A percentile compares a stretch with the other conserved stretches of the same genome.
Evolutionary conservation across 2,329 filamentous ascomycete genomes (phyloP).

Genomic region (Colletotrichum somersetense): DNA sequence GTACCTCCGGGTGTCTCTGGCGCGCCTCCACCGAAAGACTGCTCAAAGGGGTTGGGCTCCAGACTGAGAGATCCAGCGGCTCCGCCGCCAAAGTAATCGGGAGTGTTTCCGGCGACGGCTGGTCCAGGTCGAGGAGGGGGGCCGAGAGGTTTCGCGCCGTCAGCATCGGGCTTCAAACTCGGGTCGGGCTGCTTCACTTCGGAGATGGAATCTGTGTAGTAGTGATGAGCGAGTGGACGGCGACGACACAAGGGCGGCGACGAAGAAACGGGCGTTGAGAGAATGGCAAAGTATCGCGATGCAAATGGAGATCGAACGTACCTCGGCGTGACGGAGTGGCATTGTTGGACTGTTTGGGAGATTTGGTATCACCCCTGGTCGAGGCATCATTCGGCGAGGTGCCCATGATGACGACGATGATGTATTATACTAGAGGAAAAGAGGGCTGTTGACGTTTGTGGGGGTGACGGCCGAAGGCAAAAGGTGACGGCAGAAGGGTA

Average conservation of each 20-base stretch:
- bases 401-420: conserved; percentile 64
- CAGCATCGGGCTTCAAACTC: conserved; percentile 69
- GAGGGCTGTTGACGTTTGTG: conserved; percentile 47
- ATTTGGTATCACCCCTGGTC: conserved; percentile 60
- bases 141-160: conserved; percentile 74
- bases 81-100: conserved; percentile 77
- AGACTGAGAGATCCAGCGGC: conserved; percentile 71
- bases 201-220: conserved; percentile 55
- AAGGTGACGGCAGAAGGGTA: conserved; percentile 44
- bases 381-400: conserved; percentile 57
- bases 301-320: conserved; percentile 48
- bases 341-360: conserved; percentile 60
- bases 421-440: conserved; percentile 56
- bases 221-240: conserved; percentile 43
- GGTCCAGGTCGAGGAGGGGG: conserved; percentile 76
- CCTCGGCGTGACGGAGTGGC: conserved; percentile 57
- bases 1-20: conserved; percentile 86
- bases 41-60: conserved; percentile 97
- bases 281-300: conserved; percentile 35
- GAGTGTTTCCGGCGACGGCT: conserved; percentile 64
- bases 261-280: conserved; percentile 24
- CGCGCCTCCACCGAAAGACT: conserved; percentile 80
- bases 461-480: conserved; percentile 45
- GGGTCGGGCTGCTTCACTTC: conserved; percentile 61
- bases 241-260: conserved; percentile 31